These are phyloP conservation scores for Pelargonium nanum DNA, from an alignment of 345 rosid genomes.

Conservation along the genomic window DNA sequence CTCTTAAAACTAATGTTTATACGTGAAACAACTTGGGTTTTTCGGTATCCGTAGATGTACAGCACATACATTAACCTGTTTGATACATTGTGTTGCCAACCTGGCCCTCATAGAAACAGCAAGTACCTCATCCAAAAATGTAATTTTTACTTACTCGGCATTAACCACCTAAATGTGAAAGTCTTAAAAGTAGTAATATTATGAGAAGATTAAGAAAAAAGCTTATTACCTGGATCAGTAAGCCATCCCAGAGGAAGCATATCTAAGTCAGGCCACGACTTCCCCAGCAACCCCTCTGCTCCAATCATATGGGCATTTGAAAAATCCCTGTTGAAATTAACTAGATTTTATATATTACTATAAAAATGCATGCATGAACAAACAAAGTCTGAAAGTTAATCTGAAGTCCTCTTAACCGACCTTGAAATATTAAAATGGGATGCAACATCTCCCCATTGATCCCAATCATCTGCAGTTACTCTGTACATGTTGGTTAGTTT, in stretches of 20 bases:
- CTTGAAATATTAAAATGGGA: constrained; percentile 75
- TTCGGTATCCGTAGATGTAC: no score
- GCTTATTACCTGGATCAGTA: constrained; percentile 57
- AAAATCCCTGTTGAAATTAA: constrained; percentile 43
- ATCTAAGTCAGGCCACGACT: constrained; percentile 89
- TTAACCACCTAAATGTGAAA: no score
- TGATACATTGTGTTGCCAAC: no score
- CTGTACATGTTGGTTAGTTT: constrained; percentile 73
- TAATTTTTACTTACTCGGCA: no score
- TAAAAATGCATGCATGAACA: constrained; percentile 4
- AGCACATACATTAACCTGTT: no score
- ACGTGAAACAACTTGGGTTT: no score
- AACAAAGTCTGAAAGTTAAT: not conserved
- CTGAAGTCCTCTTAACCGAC: constrained; percentile 19
- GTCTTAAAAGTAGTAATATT: no score
- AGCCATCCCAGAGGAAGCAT: constrained; percentile 94
- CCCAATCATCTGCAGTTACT: constrained; percentile 95
- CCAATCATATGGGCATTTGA: constrained; percentile 60
- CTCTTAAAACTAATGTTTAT: no score
- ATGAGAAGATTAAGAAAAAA: not conserved
- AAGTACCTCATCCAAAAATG: no score
- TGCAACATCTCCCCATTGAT: constrained; percentile 68
- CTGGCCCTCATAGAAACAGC: no score
- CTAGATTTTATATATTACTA: constrained; percentile 3
- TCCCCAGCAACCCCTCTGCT: constrained; percentile 49